Evolutionary conservation across 1,284 basidiomycete species (phyloP), one percentile per base, ranked within the genome.

Genomic region (Heimioporus retisporus): DNA sequence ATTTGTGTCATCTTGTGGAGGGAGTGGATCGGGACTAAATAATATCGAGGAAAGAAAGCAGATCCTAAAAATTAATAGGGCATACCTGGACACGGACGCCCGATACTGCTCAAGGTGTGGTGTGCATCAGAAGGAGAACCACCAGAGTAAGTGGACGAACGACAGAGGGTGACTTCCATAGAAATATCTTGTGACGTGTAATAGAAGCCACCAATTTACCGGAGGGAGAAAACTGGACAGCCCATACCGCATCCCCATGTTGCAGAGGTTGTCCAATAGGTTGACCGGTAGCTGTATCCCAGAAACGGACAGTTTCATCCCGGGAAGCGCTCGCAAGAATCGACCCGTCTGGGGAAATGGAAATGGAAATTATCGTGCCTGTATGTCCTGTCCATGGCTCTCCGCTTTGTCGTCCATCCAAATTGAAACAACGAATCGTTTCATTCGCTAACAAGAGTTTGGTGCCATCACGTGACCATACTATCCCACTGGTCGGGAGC

Each of bases 401-500:
- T 63, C 56, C 44, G 53, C 40, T 46, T 19, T 2, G 57, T 28
- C 51, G 48, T 4, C 67, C 70, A 44, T 64, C 55, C 65, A 65
- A 70, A 35, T 57, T 3, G 28, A 28, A 28, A 28, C 28, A 55
- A 15, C 55, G 35, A 42, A 71, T 65, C 5, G 59, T 62, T 19
- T 46, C 7, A 19, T 68, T 25, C 0, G 11, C 1, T 1, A 40
- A 11, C 7, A 69, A 62, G 40, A 71, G 55, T 14, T 11, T 65
- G 13, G 21, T 40, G 16, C 65, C 68, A 54, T 68, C 65, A 15
- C 2, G 42, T 3, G 69, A 71, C 71, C 71, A 72, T 21, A 48
- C 11, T 3, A 28, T 28, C 28, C 28, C 28, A 28, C 28, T 28
- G 28, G 28, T 28, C 3, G 11, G 18, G 65, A 60, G 25, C 67